Percentiles rank a stretch among this genome's conserved stretches.
phyloP scores from a whole-genome alignment of 306 rosid genomes.

The Cucumis cinereus region DNA sequence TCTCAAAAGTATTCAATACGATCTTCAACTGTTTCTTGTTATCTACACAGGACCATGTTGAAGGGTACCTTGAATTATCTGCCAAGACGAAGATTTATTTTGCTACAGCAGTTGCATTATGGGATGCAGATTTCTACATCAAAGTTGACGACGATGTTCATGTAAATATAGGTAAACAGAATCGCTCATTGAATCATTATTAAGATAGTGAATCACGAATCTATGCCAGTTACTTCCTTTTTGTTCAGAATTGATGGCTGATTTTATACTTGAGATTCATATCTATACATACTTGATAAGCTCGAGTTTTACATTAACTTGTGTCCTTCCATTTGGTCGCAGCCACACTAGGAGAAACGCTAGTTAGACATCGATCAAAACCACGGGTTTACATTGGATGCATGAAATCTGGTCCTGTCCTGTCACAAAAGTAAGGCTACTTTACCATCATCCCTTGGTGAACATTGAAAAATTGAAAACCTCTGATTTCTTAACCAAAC shows the following conservation, averaged over 20 bases:
- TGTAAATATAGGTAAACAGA: slow-evolving; percentile 73
- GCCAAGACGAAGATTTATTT: slow-evolving; percentile 91
- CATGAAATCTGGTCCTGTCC: slow-evolving; percentile 99
- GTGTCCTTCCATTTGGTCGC: slow-evolving; percentile 11
- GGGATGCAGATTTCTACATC: slow-evolving; percentile 99
- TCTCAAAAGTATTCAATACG: neutral
- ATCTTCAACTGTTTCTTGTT: neutral
- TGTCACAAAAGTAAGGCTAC: slow-evolving; percentile 60
- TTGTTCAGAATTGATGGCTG: neutral
- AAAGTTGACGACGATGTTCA: slow-evolving; percentile 98
- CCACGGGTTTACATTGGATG: slow-evolving; percentile 77
- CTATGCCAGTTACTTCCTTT: neutral
- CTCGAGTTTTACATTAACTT: neutral
- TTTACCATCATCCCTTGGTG: neutral
- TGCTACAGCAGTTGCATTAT: slow-evolving; percentile 64
- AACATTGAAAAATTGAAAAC: neutral
- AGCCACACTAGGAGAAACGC: slow-evolving; percentile 95
- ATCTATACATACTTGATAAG: neutral
- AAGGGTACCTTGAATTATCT: slow-evolving; percentile 95
- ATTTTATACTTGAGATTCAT: neutral
- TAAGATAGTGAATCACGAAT: neutral
- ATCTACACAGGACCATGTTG: slow-evolving; percentile 71
- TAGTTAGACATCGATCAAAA: slow-evolving; percentile 74
- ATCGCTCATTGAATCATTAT: neutral
- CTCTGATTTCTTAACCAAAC: slow-evolving; percentile 22